Percentiles rank a stretch among this genome's conserved stretches.
Evolutionary conservation across 176 grass and related monocot genomes (phyloP).

Genomic region (Pontederia crassipes): DNA sequence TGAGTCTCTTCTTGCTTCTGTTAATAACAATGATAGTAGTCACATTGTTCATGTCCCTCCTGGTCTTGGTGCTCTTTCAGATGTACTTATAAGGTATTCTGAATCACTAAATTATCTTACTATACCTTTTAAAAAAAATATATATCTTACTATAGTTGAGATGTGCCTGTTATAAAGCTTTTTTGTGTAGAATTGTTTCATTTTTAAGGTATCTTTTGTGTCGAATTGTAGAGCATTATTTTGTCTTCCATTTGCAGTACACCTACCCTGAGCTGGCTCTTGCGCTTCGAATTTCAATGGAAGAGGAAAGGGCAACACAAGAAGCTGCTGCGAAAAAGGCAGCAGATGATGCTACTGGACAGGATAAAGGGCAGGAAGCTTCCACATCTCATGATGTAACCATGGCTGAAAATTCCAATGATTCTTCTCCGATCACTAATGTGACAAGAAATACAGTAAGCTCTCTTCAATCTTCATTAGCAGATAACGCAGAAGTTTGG

Average conservation of each 20-base stretch:
- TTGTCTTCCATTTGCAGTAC: conserved; percentile 33
- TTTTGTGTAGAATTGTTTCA: no score
- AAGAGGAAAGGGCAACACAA: conserved; percentile 89
- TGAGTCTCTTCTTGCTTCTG: conserved; percentile 53
- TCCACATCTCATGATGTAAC: conserved; percentile 13
- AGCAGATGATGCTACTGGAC: conserved; percentile 8
- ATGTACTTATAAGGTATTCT: conserved; percentile 76
- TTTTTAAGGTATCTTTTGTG: no score
- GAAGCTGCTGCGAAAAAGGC: conserved; percentile 46
- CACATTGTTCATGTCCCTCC: conserved; percentile 85
- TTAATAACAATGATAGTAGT: conserved; percentile 78
- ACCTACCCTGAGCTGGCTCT: conserved; percentile 85
- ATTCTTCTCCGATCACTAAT: conserved; percentile 3
- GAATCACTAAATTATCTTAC: no score
- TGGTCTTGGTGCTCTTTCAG: conserved; percentile 63
- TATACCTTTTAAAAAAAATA: no score
- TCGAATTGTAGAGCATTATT: neutral
- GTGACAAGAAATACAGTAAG: conserved; percentile 7
- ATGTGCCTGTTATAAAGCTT: neutral
- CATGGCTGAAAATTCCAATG: conserved; percentile 5
- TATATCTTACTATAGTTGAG: conserved; percentile 2
- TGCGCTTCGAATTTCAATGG: conserved; percentile 89
- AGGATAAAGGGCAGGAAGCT: conserved; percentile 10
- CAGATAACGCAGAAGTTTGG: neutral
- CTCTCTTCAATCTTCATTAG: neutral